Evolutionary conservation across 805 yeast species (phyloP).

Genomic region (Wickerhamiella kazuoi): DNA sequence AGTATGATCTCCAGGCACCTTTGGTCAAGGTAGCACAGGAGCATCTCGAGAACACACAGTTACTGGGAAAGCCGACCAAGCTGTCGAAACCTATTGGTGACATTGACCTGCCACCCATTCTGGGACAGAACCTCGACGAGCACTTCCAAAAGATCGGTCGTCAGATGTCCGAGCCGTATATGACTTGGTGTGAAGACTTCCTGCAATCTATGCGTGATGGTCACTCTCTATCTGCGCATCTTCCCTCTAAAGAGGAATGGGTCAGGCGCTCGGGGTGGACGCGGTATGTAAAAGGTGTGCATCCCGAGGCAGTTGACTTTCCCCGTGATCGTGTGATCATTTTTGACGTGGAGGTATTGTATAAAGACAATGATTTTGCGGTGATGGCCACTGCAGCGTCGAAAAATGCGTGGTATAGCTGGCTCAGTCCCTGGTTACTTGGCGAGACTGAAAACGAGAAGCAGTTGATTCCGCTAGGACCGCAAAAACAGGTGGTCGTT

Average conservation of each 20-base stretch:
- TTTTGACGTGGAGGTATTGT: slow-evolving; percentile 80
- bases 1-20: not conserved
- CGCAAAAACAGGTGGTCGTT: slow-evolving; percentile 42
- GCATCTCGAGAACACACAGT: slow-evolving; percentile 7
- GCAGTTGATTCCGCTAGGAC: slow-evolving; percentile 65
- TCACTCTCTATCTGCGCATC: slow-evolving; percentile 1
- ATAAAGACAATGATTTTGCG: slow-evolving; percentile 56
- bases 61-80: slow-evolving; percentile 8
- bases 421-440: slow-evolving; percentile 79
- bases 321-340: slow-evolving; percentile 61
- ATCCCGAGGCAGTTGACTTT: slow-evolving; percentile 39
- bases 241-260: slow-evolving; percentile 28
- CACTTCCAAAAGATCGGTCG: slow-evolving; percentile 60
- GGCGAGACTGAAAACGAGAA: slow-evolving; percentile 28
- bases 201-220: slow-evolving; percentile 18
- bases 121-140: slow-evolving; percentile 59
- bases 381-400: slow-evolving; percentile 70
- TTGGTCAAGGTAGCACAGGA: not conserved
- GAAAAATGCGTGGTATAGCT: slow-evolving; percentile 68
- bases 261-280: slow-evolving; percentile 59
- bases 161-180: slow-evolving; percentile 41
- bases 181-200: slow-evolving; percentile 32
- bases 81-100: slow-evolving; percentile 5
- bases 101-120: slow-evolving; percentile 43
- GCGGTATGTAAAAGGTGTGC: slow-evolving; percentile 38